Conservation (phyloP, 441 rosid genomes). For the Sinapis alba region DNA sequence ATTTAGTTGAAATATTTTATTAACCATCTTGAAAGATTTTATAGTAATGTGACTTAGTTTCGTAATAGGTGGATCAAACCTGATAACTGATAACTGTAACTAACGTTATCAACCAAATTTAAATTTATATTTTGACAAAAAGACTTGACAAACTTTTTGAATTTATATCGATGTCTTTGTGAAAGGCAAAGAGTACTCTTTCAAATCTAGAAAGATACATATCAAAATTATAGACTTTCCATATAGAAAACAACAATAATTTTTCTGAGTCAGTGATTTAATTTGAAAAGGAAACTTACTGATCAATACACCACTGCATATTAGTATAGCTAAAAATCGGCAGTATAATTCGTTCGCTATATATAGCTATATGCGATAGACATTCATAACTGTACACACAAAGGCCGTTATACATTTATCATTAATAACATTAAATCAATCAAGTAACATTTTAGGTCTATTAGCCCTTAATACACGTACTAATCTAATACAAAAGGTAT, state of each 20-base stretch:
- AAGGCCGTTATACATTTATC: not conserved
- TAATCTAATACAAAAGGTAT: not conserved
- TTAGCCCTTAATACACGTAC: slow-evolving; percentile 33
- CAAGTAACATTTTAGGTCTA: slow-evolving; percentile 8
- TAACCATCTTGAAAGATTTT: no score
- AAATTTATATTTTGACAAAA: not conserved
- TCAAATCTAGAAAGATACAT: not conserved
- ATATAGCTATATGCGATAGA: not conserved
- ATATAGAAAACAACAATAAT: not conserved
- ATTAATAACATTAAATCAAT: slow-evolving; percentile 26
- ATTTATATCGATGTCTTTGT: not conserved
- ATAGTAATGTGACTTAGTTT: no score
- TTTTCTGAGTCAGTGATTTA: not conserved
- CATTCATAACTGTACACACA: not conserved
- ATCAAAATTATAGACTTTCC: not conserved
- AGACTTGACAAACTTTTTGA: not conserved
- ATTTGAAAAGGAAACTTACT: not conserved
- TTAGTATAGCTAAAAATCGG: not conserved
- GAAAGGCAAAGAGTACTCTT: not conserved
- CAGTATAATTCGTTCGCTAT: not conserved
- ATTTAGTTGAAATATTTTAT: not conserved
- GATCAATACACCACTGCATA: not conserved
- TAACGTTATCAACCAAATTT: not conserved
- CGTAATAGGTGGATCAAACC: no score
- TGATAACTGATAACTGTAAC: no score